Conservation (phyloP, 768 basidiomycete species). For the Hemileccinum impolitum region DNA sequence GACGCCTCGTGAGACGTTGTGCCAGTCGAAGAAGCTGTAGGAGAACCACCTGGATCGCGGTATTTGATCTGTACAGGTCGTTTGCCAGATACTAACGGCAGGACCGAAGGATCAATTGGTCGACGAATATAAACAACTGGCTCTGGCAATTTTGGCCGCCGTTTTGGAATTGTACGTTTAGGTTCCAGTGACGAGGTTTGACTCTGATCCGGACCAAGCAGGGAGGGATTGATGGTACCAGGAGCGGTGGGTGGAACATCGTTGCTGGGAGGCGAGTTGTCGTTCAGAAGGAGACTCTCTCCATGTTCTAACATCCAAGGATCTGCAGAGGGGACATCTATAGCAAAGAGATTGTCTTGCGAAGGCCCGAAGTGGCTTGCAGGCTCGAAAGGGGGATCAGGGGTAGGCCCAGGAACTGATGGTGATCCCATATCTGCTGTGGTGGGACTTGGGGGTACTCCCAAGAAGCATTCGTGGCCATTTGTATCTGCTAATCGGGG, state of each 20-base stretch:
- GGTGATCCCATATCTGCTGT: background rate
- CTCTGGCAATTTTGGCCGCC: conserved; percentile 16
- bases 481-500: conserved; percentile 3
- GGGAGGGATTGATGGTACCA: conserved; percentile 31
- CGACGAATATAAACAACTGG: conserved; percentile 32
- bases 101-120: conserved; percentile 19
- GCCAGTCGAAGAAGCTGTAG: background rate
- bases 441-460: conserved; percentile 26
- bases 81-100: conserved; percentile 20
- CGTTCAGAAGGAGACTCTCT: background rate
- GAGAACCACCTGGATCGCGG: conserved; percentile 14
- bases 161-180: background rate
- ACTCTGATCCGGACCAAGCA: conserved; percentile 19
- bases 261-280: background rate
- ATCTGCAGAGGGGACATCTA: background rate
- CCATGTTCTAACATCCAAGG: conserved; percentile 12
- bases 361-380: conserved; percentile 2
- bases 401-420: background rate
- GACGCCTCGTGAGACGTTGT: background rate
- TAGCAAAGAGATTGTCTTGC: conserved; percentile 1
- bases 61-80: conserved; percentile 31
- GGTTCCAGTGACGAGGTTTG: background rate
- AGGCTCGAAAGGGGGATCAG: background rate
- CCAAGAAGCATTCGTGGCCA: conserved; percentile 22
- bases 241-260: background rate